These are phyloP conservation scores for Acacia melanoxylon DNA, from an alignment of 306 rosid species.

Conservation along the genomic window DNA sequence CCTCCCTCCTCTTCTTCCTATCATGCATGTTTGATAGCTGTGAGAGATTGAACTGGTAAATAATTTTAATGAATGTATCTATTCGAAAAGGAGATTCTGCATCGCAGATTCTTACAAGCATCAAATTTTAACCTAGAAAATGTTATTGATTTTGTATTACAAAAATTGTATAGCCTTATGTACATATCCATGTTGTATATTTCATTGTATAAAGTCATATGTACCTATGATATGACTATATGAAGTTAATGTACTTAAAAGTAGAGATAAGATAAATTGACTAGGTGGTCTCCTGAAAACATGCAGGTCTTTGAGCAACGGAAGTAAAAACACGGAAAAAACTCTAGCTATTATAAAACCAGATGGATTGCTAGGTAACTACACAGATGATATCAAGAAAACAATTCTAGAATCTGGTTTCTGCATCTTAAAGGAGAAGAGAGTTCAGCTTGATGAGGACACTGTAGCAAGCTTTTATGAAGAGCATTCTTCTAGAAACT, in stretches of 20 bases:
- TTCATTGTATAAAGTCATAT: constrained; percentile 1
- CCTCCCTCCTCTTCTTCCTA: neutral
- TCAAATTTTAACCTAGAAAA: neutral
- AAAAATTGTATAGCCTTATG: neutral
- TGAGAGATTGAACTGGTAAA: constrained; percentile 13
- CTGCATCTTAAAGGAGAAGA: constrained; percentile 50
- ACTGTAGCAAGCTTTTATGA: constrained; percentile 60
- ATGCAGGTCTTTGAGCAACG: constrained; percentile 50
- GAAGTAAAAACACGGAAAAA: constrained; percentile 40
- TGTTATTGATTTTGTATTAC: neutral
- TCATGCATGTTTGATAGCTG: constrained; percentile 9
- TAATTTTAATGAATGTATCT: constrained; percentile 3
- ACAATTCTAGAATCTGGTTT: constrained; percentile 62
- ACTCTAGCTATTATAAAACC: constrained; percentile 86
- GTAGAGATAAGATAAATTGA: neutral
- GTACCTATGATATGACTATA: neutral
- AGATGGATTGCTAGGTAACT: constrained; percentile 73
- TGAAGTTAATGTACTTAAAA: constrained; percentile 3
- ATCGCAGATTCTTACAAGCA: neutral
- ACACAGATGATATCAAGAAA: constrained; percentile 57
- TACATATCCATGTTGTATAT: neutral
- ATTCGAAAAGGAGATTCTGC: neutral
- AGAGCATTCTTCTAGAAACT: constrained; percentile 71
- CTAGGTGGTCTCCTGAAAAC: neutral
- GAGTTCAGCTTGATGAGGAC: constrained; percentile 61